Evolutionary conservation across 371 early-diverging fungal species (phyloP).

Genomic region (Zychaea mexicana): DNA sequence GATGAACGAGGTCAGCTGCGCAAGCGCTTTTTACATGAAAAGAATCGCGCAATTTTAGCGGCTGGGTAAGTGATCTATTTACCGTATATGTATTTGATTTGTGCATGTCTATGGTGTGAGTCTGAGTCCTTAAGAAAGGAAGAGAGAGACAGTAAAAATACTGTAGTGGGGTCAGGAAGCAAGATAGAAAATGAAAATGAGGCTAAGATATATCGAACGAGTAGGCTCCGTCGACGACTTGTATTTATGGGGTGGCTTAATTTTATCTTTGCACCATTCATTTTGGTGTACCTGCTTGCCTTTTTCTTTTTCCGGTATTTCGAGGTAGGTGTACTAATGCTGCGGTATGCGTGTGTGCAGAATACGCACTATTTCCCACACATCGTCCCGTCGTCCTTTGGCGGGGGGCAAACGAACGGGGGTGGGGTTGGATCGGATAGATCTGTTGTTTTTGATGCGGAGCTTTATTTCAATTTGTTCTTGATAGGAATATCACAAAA

Average conservation of each 20-base stretch:
- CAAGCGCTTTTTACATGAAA: slow-evolving; percentile 74
- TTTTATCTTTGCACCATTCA: slow-evolving; percentile 84
- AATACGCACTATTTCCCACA: not conserved
- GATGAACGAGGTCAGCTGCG: slow-evolving; percentile 83
- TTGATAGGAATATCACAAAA: slow-evolving; percentile 89
- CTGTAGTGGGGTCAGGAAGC: not conserved
- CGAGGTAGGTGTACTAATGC: no score
- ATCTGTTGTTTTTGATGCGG: not conserved
- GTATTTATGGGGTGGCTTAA: slow-evolving; percentile 86
- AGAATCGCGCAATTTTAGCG: slow-evolving; percentile 61
- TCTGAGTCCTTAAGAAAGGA: not conserved
- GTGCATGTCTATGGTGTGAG: not conserved
- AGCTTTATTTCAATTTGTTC: not conserved
- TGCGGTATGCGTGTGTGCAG: slow-evolving; percentile 9
- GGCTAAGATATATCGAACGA: not conserved
- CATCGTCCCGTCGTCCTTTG: no score
- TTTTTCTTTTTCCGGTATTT: slow-evolving; percentile 93
- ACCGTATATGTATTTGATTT: not conserved
- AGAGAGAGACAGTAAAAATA: not conserved
- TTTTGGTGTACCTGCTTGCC: slow-evolving; percentile 79
- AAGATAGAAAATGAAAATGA: not conserved
- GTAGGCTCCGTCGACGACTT: slow-evolving; percentile 80
- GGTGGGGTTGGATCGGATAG: no score
- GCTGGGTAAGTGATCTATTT: slow-evolving; percentile 46
- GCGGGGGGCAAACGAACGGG: no score